phyloP scores from a whole-genome alignment of 495 filamentous ascomycete species.

The Lasiosphaeria miniovina region DNA sequence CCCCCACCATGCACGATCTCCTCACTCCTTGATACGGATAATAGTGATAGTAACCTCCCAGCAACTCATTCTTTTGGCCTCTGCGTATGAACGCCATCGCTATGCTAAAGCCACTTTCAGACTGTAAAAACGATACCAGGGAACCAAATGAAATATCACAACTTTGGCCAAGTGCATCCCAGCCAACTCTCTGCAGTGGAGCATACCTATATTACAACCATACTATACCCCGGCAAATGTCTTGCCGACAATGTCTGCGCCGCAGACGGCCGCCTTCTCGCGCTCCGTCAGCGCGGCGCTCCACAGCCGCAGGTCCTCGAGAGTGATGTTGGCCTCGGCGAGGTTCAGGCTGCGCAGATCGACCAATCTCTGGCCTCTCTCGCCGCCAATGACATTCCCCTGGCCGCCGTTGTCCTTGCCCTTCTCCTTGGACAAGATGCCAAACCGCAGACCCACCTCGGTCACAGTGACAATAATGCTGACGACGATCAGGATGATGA shows the following conservation, averaged over 20 bases:
- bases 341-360: slow-evolving; percentile 23
- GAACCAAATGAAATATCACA: no score
- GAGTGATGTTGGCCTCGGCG: slow-evolving; percentile 36
- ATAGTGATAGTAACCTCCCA: no score
- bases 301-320: slow-evolving; percentile 38
- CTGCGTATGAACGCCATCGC: no score
- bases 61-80: no score
- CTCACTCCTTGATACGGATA: no score
- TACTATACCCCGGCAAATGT: slow-evolving; percentile 38
- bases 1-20: no score
- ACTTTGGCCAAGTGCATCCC: no score
- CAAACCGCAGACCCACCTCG: slow-evolving; percentile 86
- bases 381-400: slow-evolving; percentile 19
- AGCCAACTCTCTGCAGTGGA: no score
- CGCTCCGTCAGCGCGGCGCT: slow-evolving; percentile 33
- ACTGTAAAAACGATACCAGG: no score
- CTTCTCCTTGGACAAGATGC: slow-evolving; percentile 58
- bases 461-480: slow-evolving; percentile 87
- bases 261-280: slow-evolving; percentile 46
- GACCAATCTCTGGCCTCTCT: slow-evolving; percentile 5
- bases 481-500: slow-evolving; percentile 88
- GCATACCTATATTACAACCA: no score
- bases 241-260: slow-evolving; percentile 37
- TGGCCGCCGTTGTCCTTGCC: slow-evolving; percentile 16
- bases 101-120: no score